Percentiles rank a stretch among this genome's conserved stretches.
Evolutionary conservation across 2,329 filamentous ascomycete genomes (phyloP).

Genomic region (Paraphoma sp.): DNA sequence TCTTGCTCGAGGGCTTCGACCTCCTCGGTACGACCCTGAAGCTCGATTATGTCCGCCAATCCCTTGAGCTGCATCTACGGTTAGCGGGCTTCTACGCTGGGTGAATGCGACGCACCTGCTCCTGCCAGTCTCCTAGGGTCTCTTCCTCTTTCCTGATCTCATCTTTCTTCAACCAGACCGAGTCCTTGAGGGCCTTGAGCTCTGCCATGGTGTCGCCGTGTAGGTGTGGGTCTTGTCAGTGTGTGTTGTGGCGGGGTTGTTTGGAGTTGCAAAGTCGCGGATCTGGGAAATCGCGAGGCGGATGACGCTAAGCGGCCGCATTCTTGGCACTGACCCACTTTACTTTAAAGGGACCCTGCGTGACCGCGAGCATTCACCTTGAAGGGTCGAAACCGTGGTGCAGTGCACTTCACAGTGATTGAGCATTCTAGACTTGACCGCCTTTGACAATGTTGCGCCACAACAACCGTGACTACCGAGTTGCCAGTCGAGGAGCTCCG

Average conservation of each 20-base stretch:
- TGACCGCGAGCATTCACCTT: no score
- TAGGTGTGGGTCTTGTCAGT: slow-evolving; percentile 3
- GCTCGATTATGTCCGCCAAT: slow-evolving; percentile 79
- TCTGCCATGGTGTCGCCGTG: slow-evolving; percentile 27
- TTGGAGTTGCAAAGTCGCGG: slow-evolving; percentile 1
- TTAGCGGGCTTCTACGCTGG: not conserved
- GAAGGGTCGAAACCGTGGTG: no score
- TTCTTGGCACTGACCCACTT: not conserved
- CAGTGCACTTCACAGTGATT: no score
- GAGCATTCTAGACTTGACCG: no score
- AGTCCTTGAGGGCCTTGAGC: slow-evolving; percentile 33
- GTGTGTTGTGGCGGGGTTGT: slow-evolving; percentile 1
- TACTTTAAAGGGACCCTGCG: no score
- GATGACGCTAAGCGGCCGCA: not conserved
- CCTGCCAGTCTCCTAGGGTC: slow-evolving; percentile 25
- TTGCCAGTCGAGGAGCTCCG: no score
- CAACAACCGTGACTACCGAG: no score
- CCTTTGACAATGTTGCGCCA: no score
- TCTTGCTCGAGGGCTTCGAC: slow-evolving; percentile 82
- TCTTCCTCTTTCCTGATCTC: slow-evolving; percentile 28
- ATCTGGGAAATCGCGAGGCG: slow-evolving; percentile 14
- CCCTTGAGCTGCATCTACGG: slow-evolving; percentile 44
- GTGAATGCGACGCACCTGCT: slow-evolving; percentile 2
- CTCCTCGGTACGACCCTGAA: slow-evolving; percentile 80
- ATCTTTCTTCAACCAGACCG: slow-evolving; percentile 34